phyloP scores from a whole-genome alignment of 768 basidiomycete species.

The Collybia sp. region DNA sequence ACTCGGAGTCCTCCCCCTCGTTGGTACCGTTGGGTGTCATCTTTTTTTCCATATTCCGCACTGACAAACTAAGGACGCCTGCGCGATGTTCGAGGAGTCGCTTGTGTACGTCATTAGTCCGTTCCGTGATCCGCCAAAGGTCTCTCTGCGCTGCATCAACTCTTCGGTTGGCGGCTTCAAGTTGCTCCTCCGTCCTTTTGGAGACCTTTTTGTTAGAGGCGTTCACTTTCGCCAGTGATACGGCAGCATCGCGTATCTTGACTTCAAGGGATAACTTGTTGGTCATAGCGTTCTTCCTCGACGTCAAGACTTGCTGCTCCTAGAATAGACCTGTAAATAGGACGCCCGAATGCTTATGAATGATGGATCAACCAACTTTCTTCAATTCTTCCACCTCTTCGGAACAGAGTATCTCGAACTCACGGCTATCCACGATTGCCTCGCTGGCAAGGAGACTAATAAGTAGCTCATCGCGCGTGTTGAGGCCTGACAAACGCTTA shows the following conservation, averaged over 20 bases:
- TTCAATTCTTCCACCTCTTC: constrained; percentile 48
- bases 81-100: constrained; percentile 79
- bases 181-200: constrained; percentile 65
- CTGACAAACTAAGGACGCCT: constrained; percentile 69
- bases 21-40: constrained; percentile 19
- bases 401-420: constrained; percentile 66
- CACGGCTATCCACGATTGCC: constrained; percentile 88
- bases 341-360: constrained; percentile 1
- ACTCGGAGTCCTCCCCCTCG: constrained; percentile 43
- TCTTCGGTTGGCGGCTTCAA: constrained; percentile 69
- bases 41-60: constrained; percentile 64
- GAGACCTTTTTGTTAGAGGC: constrained; percentile 51
- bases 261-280: constrained; percentile 79
- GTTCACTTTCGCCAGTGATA: constrained; percentile 69
- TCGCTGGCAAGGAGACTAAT: constrained; percentile 90
- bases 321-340: constrained; percentile 22
- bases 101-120: constrained; percentile 55
- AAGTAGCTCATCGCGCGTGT: constrained; percentile 78
- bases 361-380: constrained; percentile 30
- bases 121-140: constrained; percentile 61
- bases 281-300: constrained; percentile 58
- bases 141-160: constrained; percentile 71
- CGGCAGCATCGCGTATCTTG: constrained; percentile 84
- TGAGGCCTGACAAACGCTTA: constrained; percentile 41
- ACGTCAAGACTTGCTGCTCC: constrained; percentile 72